Base-by-base conservation (phyloP, 495 filamentous ascomycete species). In the Penicillium dipodomyicola region DNA sequence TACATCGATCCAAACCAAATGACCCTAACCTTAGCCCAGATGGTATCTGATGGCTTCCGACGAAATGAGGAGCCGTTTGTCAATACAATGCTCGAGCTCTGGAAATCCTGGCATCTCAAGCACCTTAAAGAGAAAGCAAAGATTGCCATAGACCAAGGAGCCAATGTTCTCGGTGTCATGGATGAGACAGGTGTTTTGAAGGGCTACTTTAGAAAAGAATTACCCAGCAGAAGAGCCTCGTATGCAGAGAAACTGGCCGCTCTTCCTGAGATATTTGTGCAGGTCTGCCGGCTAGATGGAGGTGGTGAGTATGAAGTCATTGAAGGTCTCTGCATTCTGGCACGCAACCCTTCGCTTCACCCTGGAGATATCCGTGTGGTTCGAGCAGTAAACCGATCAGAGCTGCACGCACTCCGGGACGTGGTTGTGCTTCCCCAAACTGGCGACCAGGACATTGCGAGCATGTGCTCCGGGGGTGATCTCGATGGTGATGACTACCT, bases 391-490 rank as follows among this genome's bases (percentile, higher is more conserved):
- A 83, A 97, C 61, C 76, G 85, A 8, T 84, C 86, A 4, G 74
- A 74, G 10, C 79, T 99, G 7, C 77, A 80, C 33, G 87, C 96
- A 62, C 79, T 97, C 5, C 81, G 82, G 29, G 84, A 97, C 64
- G 89, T 94, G 12, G 87, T 97, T 20, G 91, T 96, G 5, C 84
- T 99, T 40, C 91, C 94, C 1, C 82, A 87, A 40, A 86, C 78
- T 0, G 94, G 94, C 0, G 92, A 97, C 69, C 79, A 87, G 39
- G 90, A 92, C 60, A 70, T 99, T 25, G 81, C 91, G 8, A 89
- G 87, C 57, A 97, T 97, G 94, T 94, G 92, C 60, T 96, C 94
- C 6, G 94, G 94, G 3, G 95, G 94, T 5, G 94, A 99, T 68
- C 77, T 99, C 3, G 94, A 99, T 71, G 94, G 94, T 0, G 94